Evolutionary conservation across 306 rosid genomes (phyloP), one percentile per base, ranked within the genome.

Genomic region (Vachellia pachyceras): DNA sequence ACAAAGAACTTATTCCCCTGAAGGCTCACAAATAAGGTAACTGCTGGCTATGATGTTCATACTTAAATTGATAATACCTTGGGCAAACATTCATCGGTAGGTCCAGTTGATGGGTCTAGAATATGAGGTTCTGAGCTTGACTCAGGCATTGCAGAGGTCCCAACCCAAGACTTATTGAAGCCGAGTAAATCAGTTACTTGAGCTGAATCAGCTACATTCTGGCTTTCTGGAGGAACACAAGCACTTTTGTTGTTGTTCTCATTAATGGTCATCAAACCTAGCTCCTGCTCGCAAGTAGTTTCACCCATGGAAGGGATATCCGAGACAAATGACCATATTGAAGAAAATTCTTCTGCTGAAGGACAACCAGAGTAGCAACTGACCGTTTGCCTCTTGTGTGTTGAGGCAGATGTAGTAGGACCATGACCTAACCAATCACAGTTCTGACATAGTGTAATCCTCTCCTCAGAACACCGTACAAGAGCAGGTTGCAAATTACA

Each of bases 291-390:
- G 81, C 99, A 96, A 9, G 91, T 89, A 46, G 90, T 80, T 84
- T 94, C 97, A 1, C 94, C 90, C 3, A 46, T 82, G 20, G 95
- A 79, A 69, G 91, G 91, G 50, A 86, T 78, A 71, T 92, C 94
- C 33, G 79, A 77, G 82, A 90, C 86, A 77, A 94, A 96, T 41
- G 98, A 82, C 99, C 99, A 96, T 75, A 92, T 88, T n/a, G 97
- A 91, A 65, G 98, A 93, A 78, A 96, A 87, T 72, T 96, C 99
- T 1, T 91, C 82, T 65, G 98, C 91, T 6, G 99, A 92, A 11
- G 99, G 99, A 86, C 99, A 96, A 67, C 95, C 99, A 1, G 94
- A 77, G 87, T 90, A 96, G 80, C 97, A 88, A 81, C 86, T 94
- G 78, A 96, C 84, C 1, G 97, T 58, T 73, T 94, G 97, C 77